Percentiles rank a stretch among this genome's conserved stretches.
Conservation (phyloP, 176 grass and related monocot genomes). For the Aechmea fasciata region DNA sequence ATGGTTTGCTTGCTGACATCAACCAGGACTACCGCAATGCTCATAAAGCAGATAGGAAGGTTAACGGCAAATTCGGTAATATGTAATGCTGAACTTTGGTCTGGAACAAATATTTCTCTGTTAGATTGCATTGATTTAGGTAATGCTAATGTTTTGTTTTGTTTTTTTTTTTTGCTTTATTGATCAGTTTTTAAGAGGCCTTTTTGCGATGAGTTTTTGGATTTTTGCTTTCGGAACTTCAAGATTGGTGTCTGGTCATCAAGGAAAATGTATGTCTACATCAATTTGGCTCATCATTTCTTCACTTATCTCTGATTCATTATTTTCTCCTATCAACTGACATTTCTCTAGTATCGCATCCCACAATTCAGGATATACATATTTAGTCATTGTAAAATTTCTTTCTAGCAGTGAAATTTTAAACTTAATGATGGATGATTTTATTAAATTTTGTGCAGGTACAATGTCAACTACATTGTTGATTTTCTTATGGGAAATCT, state of each 20-base stretch:
- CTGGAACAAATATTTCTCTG: background rate
- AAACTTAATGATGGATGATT: background rate
- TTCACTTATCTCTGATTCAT: conserved; percentile 21
- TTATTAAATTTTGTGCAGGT: conserved; percentile 32
- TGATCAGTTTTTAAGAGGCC: conserved; percentile 43
- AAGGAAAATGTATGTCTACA: conserved; percentile 45
- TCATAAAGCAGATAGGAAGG: conserved; percentile 51
- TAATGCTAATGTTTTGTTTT: conserved; percentile 7
- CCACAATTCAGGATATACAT: too few species aligned
- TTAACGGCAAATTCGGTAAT: conserved; percentile 72
- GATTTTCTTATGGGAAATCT: conserved; percentile 48
- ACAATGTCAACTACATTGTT: conserved; percentile 44
- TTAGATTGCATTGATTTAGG: background rate
- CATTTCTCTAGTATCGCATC: background rate
- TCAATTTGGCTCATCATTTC: conserved; percentile 6
- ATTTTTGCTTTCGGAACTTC: conserved; percentile 42
- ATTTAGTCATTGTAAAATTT: too few species aligned
- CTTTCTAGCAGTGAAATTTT: conserved; percentile 9
- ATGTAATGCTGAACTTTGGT: background rate
- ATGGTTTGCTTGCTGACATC: conserved; percentile 91
- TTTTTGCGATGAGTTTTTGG: conserved; percentile 43
- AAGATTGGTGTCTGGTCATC: conserved; percentile 61
- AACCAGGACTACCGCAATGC: conserved; percentile 36
- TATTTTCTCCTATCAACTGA: conserved; percentile 12
- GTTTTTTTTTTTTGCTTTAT: conserved; percentile 3